Conservation (phyloP, 345 rosid species). For the Euphorbia lathyris region DNA sequence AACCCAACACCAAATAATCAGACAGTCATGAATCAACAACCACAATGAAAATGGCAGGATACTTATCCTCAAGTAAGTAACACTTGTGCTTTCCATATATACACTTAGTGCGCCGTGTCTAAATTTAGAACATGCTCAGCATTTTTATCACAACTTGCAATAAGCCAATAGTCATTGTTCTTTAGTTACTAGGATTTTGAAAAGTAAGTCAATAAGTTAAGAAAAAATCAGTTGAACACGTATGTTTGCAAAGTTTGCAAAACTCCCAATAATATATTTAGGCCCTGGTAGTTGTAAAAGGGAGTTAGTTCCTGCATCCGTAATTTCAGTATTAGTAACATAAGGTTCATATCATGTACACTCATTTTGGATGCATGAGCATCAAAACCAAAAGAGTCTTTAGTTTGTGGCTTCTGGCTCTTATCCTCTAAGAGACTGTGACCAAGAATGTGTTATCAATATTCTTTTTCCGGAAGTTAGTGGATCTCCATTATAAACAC, state of each 20-base stretch:
- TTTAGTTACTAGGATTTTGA: not conserved
- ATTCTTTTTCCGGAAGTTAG: not conserved
- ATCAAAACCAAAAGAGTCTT: not conserved
- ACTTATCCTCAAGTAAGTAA: not conserved
- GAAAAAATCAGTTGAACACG: not conserved
- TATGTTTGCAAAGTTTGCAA: not conserved
- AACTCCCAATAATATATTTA: not conserved
- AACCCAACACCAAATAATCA: not conserved
- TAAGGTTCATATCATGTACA: not conserved
- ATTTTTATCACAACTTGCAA: not conserved
- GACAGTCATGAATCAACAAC: slow-evolving; percentile 5
- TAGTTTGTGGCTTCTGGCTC: not conserved
- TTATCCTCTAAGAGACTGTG: no score
- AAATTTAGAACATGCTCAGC: not conserved
- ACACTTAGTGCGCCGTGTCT: no score
- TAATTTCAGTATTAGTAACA: not conserved
- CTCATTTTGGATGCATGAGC: not conserved
- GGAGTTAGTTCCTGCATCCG: not conserved
- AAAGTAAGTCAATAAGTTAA: not conserved
- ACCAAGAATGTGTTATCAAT: not conserved
- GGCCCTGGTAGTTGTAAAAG: not conserved
- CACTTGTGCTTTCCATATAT: not conserved
- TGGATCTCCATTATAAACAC: not conserved
- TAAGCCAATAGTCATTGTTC: not conserved
- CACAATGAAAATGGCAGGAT: not conserved